Conservation (phyloP, 441 rosid genomes). For the Gossypium trilobum region DNA sequence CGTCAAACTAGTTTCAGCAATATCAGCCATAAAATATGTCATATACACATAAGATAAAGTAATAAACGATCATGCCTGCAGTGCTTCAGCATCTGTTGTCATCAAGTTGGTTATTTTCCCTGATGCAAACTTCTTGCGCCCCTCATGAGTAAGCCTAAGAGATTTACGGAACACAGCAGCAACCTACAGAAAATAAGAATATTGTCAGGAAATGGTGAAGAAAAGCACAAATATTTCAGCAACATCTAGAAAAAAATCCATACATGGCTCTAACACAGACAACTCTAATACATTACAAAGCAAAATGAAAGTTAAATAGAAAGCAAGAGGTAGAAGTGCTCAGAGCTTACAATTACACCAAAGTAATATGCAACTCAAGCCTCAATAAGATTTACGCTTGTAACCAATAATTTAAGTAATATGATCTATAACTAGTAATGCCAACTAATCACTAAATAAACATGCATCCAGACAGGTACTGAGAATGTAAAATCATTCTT, state of each 20-base stretch:
- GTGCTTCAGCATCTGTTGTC: constrained; percentile 96
- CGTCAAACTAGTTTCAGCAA: constrained; percentile 5
- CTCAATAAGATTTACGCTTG: background rate
- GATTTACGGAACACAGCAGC: constrained; percentile 98
- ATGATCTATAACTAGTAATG: constrained; percentile 1
- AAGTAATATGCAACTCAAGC: background rate
- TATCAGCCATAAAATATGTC: constrained; percentile 1
- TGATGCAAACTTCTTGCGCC: constrained; percentile 71
- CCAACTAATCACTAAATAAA: background rate
- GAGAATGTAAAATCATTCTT: background rate
- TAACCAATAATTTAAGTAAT: background rate
- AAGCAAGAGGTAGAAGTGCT: background rate
- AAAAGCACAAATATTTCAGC: background rate
- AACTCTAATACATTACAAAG: background rate
- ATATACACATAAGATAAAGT: background rate
- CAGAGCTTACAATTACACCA: background rate
- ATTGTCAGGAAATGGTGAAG: background rate
- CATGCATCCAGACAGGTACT: background rate
- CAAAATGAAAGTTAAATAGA: background rate
- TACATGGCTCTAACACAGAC: background rate
- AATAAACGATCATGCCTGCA: constrained; percentile 54
- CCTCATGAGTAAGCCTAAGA: constrained; percentile 82
- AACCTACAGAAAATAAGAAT: constrained; percentile 37
- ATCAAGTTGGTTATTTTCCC: constrained; percentile 98
- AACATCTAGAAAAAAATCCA: background rate